These are phyloP conservation scores for Septoria petroselini DNA, from an alignment of 2,329 filamentous ascomycete species.

Conservation along the genomic window DNA sequence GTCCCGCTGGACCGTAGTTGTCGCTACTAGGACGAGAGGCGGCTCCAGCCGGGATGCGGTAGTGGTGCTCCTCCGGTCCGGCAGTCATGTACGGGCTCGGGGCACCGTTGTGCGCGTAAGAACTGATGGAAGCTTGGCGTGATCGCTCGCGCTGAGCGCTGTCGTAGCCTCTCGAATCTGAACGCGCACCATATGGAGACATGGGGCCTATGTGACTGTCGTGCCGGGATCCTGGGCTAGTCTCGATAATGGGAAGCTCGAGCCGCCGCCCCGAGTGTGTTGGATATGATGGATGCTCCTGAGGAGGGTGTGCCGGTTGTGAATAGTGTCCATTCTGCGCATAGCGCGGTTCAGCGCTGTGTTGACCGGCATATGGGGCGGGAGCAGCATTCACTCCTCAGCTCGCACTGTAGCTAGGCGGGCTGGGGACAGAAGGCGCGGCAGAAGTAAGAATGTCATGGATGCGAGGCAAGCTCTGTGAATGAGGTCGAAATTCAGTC, in stretches of 20 bases:
- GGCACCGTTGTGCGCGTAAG: constrained; percentile 28
- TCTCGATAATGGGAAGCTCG: constrained; percentile 34
- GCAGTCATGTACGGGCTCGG: constrained; percentile 30
- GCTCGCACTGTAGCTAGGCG: constrained; percentile 16
- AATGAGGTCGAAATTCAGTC: constrained; percentile 26
- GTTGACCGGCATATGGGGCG: constrained; percentile 17
- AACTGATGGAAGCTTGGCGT: constrained; percentile 26
- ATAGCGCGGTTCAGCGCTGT: constrained; percentile 24
- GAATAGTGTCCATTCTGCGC: constrained; percentile 24
- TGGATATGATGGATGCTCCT: constrained; percentile 22
- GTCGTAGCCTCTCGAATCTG: constrained; percentile 26
- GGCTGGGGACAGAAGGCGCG: constrained; percentile 15
- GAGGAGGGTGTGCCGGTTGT: constrained; percentile 25
- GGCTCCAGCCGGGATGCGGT: constrained; percentile 21
- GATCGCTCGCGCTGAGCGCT: constrained; percentile 24
- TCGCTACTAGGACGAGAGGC: constrained; percentile 23
- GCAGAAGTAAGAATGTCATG: constrained; percentile 34
- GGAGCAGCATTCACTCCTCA: constrained; percentile 20
- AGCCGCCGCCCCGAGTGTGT: constrained; percentile 23
- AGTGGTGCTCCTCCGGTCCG: constrained; percentile 25
- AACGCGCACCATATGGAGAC: constrained; percentile 29
- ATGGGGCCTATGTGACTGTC: constrained; percentile 22
- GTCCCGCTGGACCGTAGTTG: constrained; percentile 20
- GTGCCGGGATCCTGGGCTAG: constrained; percentile 30
- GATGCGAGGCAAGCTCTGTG: constrained; percentile 32